A percentile compares a stretch with the other conserved stretches of the same genome.
Conservation (phyloP, 371 early-diverging fungal genomes). For the Conidiobolus coronatus region DNA sequence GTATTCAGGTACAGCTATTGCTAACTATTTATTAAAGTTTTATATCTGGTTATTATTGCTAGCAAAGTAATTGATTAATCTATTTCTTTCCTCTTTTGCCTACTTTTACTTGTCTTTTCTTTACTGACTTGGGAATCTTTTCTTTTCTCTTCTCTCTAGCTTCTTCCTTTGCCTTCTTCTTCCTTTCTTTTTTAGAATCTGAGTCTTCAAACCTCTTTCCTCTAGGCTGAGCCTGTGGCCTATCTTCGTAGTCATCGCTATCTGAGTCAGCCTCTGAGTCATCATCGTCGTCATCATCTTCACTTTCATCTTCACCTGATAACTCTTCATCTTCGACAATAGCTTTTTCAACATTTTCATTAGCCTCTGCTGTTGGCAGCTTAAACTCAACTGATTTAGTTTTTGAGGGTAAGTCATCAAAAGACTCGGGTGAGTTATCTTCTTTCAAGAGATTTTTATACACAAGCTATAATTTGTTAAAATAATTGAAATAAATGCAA, state of each 20-base stretch:
- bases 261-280: conserved; percentile 18
- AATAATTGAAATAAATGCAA: conserved; percentile 1
- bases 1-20: too few relatives aligned
- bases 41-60: too few relatives aligned
- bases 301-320: conserved; percentile 5
- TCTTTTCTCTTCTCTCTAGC: conserved; percentile 73
- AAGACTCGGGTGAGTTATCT: conserved; percentile 1
- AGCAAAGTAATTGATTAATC: too few relatives aligned
- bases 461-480: conserved; percentile 10
- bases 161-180: conserved; percentile 66
- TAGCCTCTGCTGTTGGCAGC: neutral
- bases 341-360: neutral
- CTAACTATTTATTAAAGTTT: too few relatives aligned
- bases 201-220: conserved; percentile 67
- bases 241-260: conserved; percentile 15
- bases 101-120: conserved; percentile 64
- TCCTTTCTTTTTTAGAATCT: conserved; percentile 68
- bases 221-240: conserved; percentile 14
- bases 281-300: conserved; percentile 12
- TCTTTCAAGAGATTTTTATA: conserved; percentile 20
- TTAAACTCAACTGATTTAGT: neutral
- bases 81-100: neutral
- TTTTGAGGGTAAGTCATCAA: conserved; percentile 9
- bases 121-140: conserved; percentile 86
- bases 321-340: neutral